These are phyloP conservation scores for Cudoniella acicularis DNA, from an alignment of 495 filamentous ascomycete species.

Conservation along the genomic window DNA sequence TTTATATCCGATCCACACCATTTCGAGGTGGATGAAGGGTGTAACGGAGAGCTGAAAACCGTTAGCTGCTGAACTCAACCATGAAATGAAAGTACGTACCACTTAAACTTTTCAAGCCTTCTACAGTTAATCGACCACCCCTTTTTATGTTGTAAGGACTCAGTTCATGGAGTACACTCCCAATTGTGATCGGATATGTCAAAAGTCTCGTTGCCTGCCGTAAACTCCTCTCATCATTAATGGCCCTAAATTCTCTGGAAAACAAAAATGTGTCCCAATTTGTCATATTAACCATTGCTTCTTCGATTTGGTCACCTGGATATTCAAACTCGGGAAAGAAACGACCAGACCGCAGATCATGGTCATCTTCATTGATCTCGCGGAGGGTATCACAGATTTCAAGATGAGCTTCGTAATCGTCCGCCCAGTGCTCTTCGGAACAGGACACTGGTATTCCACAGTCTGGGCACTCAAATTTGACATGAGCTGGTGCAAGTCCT, in stretches of 20 bases:
- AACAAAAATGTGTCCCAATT: slow-evolving; percentile 98
- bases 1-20: slow-evolving; percentile 70
- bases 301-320: slow-evolving; percentile 82
- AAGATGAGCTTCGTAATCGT: slow-evolving; percentile 88
- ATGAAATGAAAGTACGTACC: slow-evolving; percentile 52
- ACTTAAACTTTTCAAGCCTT: slow-evolving; percentile 88
- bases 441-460: slow-evolving; percentile 94
- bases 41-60: slow-evolving; percentile 73
- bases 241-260: slow-evolving; percentile 79
- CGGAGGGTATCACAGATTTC: slow-evolving; percentile 87
- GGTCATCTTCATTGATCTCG: slow-evolving; percentile 96
- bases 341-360: slow-evolving; percentile 85
- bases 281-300: slow-evolving; percentile 91
- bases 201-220: slow-evolving; percentile 87
- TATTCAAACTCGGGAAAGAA: slow-evolving; percentile 94
- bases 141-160: slow-evolving; percentile 81
- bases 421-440: slow-evolving; percentile 87
- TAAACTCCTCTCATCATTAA: slow-evolving; percentile 82
- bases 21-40: slow-evolving; percentile 81
- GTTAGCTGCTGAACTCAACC: background rate
- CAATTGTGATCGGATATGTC: slow-evolving; percentile 91
- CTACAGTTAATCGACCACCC: slow-evolving; percentile 69
- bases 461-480: slow-evolving; percentile 92
- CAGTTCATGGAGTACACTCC: slow-evolving; percentile 85
- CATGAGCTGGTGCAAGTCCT: slow-evolving; percentile 63